Conservation (phyloP, 2,329 filamentous ascomycete genomes). For the Metarhizium brunneum region DNA sequence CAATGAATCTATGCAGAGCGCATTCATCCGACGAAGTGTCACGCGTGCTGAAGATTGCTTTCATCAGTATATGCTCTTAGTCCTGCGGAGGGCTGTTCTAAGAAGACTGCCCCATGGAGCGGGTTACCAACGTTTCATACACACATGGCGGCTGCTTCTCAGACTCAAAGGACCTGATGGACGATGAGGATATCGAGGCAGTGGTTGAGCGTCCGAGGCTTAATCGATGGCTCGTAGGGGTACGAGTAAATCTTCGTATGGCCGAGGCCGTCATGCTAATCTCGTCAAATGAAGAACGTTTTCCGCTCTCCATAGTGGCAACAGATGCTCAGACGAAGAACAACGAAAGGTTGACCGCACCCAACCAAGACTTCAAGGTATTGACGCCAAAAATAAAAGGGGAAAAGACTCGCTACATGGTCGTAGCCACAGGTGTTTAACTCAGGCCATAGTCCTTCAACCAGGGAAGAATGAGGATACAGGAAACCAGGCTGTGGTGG, state of each 20-base stretch:
- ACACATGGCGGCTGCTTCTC: constrained; percentile 8
- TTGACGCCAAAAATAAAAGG: not conserved
- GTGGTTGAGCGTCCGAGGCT: constrained; percentile 5
- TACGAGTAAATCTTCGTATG: constrained; percentile 7
- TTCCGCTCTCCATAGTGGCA: constrained; percentile 6
- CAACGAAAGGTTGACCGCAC: not conserved
- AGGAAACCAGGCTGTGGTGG: not conserved
- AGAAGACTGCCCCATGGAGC: not conserved
- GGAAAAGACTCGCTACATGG: not conserved
- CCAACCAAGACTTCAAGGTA: not conserved
- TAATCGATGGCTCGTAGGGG: constrained; percentile 7
- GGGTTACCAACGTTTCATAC: constrained; percentile 3
- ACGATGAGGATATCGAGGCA: constrained; percentile 4
- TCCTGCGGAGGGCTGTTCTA: not conserved
- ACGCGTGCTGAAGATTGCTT: constrained; percentile 26
- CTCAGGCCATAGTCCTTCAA: not conserved
- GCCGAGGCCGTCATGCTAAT: constrained; percentile 5
- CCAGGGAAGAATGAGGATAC: not conserved
- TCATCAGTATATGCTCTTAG: constrained; percentile 9
- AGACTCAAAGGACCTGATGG: constrained; percentile 6
- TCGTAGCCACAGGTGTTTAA: not conserved
- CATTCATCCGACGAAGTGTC: constrained; percentile 39
- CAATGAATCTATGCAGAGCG: constrained; percentile 44
- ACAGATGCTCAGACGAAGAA: not conserved
- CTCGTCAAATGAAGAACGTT: constrained; percentile 9